Evolutionary conservation across 2,329 filamentous ascomycete species (phyloP).

Genomic region (Aspergillus sp.): DNA sequence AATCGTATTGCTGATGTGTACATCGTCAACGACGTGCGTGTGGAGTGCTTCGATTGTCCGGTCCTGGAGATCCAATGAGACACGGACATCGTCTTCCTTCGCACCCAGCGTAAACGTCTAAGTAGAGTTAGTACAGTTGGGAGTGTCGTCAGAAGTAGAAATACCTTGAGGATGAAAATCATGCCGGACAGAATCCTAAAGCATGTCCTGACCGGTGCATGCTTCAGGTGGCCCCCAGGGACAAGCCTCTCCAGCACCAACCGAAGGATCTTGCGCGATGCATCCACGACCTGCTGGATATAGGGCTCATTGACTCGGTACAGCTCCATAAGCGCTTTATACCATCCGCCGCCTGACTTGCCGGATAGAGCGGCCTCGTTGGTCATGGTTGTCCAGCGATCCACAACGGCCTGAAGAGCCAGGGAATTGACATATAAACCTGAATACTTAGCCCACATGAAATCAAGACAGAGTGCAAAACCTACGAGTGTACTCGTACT

Average conservation of each 20-base stretch:
- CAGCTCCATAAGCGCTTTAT: slow-evolving; percentile 33
- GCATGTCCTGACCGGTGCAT: slow-evolving; percentile 55
- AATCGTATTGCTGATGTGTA: slow-evolving; percentile 54
- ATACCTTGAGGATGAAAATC: slow-evolving; percentile 55
- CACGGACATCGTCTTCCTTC: slow-evolving; percentile 52
- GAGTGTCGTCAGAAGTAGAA: slow-evolving; percentile 1
- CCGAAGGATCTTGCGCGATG: slow-evolving; percentile 51
- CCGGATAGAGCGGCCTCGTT: slow-evolving; percentile 27
- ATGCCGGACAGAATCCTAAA: slow-evolving; percentile 56
- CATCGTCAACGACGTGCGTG: slow-evolving; percentile 55
- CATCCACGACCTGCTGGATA: slow-evolving; percentile 54
- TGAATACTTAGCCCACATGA: slow-evolving; percentile 12
- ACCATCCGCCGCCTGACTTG: slow-evolving; percentile 23
- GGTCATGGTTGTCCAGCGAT: slow-evolving; percentile 71
- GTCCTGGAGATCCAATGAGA: slow-evolving; percentile 50
- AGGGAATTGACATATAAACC: slow-evolving; percentile 82
- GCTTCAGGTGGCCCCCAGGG: slow-evolving; percentile 49
- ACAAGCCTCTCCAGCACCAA: slow-evolving; percentile 51
- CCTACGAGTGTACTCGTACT: slow-evolving; percentile 84
- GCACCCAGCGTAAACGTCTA: slow-evolving; percentile 55
- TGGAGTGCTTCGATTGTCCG: slow-evolving; percentile 50
- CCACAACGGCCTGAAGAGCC: slow-evolving; percentile 86
- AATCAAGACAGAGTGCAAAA: background rate
- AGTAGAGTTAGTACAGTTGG: slow-evolving; percentile 1
- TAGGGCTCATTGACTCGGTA: slow-evolving; percentile 53